Percentiles rank a stretch among this genome's conserved stretches.
phyloP scores from a whole-genome alignment of 2,329 filamentous ascomycete genomes.

The Shiraia bambusicola region DNA sequence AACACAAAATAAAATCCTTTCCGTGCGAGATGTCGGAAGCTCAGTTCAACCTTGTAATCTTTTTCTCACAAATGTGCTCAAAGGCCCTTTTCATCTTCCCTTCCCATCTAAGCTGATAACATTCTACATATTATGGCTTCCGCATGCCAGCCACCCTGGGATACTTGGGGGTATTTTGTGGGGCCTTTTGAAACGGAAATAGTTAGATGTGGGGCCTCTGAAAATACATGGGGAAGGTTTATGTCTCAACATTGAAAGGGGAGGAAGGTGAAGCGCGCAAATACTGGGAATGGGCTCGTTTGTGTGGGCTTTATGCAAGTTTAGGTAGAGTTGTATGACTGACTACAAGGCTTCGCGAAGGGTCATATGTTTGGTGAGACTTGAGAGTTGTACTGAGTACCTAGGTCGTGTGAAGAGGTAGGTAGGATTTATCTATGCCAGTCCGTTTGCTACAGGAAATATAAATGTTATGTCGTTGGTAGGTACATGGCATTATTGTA shows the following conservation, averaged over 20 bases:
- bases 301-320: neutral
- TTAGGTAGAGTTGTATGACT: neutral
- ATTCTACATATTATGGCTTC: neutral
- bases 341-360: neutral
- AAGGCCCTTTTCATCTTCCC: neutral
- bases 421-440: neutral
- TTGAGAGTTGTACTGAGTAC: no score
- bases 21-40: no score
- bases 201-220: constrained; percentile 1
- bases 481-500: no score
- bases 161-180: neutral
- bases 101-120: neutral
- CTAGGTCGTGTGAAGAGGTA: neutral
- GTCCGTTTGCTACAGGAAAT: no score
- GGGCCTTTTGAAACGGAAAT: neutral
- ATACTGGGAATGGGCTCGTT: neutral
- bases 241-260: no score
- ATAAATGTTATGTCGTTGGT: no score
- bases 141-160: constrained; percentile 2
- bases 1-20: no score
- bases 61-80: no score
- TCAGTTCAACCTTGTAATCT: no score
- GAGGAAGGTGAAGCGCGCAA: no score
- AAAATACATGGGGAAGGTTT: no score
- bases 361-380: neutral